phyloP scores from a whole-genome alignment of 108 stramenopile species.

The Skeletonema menzelii region DNA sequence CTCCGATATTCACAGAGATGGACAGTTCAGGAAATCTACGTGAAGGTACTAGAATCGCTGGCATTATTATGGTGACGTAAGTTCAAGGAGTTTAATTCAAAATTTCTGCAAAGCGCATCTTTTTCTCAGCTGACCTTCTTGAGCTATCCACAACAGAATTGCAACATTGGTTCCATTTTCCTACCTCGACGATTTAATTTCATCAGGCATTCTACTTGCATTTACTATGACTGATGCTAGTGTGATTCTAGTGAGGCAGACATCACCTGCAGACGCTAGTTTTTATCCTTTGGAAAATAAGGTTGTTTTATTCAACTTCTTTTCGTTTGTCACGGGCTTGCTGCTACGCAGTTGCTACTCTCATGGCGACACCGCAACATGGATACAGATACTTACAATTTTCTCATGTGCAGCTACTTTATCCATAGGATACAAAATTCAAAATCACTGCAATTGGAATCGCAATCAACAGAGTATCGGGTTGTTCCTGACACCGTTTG shows the following conservation, averaged over 20 bases:
- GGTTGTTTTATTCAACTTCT: slow-evolving; percentile 12
- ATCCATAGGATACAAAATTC: slow-evolving; percentile 19
- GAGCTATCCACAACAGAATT: slow-evolving; percentile 8
- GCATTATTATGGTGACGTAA: slow-evolving; percentile 54
- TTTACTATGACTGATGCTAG: slow-evolving; percentile 67
- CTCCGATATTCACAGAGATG: slow-evolving; percentile 59
- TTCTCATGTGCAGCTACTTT: slow-evolving; percentile 11
- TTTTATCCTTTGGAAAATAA: slow-evolving; percentile 16
- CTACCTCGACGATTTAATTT: slow-evolving; percentile 78
- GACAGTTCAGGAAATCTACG: slow-evolving; percentile 72
- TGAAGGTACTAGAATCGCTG: slow-evolving; percentile 24
- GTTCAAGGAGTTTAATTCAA: not conserved
- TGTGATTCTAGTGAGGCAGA: slow-evolving; percentile 25
- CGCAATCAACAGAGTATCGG: slow-evolving; percentile 1
- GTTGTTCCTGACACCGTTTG: slow-evolving; percentile 67
- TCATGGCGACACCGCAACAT: slow-evolving; percentile 6
- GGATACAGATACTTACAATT: slow-evolving; percentile 10
- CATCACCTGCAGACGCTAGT: slow-evolving; percentile 15
- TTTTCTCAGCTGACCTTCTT: not conserved
- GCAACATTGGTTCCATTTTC: slow-evolving; percentile 86
- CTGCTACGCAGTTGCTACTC: slow-evolving; percentile 22
- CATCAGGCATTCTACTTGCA: slow-evolving; percentile 69
- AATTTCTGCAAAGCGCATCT: not conserved
- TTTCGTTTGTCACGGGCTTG: slow-evolving; percentile 37
- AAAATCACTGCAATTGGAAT: slow-evolving; percentile 12